These are phyloP conservation scores for Kalmusia sp. DNA, from an alignment of 2,329 filamentous ascomycete species.

Conservation along the genomic window DNA sequence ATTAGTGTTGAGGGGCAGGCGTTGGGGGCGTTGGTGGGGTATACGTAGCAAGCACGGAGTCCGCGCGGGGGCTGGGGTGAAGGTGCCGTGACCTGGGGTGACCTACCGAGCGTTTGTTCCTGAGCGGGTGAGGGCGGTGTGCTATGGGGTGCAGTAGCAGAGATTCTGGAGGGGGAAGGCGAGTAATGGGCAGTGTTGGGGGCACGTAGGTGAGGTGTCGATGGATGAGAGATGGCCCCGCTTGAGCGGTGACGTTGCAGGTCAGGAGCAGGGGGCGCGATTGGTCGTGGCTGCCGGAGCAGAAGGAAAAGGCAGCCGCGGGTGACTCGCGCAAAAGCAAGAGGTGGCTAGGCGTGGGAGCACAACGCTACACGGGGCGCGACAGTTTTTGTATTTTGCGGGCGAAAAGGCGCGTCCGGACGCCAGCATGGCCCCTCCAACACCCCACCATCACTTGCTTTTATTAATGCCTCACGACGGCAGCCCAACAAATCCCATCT, in stretches of 20 bases:
- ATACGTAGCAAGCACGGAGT: conserved; percentile 32
- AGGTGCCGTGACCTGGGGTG: conserved; percentile 11
- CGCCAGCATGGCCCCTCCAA: conserved; percentile 11
- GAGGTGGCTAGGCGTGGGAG: conserved; percentile 2
- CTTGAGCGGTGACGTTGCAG: conserved; percentile 38
- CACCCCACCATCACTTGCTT: conserved; percentile 10
- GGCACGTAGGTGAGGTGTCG: conserved; percentile 32
- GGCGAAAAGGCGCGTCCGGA: neutral
- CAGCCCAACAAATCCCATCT: conserved; percentile 27
- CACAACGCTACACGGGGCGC: conserved; percentile 12
- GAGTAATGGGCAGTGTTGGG: conserved; percentile 31
- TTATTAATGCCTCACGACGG: conserved; percentile 37
- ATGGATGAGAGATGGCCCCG: conserved; percentile 21
- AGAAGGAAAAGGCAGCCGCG: conserved; percentile 3
- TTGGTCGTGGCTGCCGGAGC: conserved; percentile 25
- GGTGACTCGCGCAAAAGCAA: conserved; percentile 25
- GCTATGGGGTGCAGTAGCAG: conserved; percentile 16
- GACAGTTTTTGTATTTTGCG: conserved; percentile 10
- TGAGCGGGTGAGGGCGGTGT: conserved; percentile 28
- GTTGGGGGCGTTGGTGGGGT: conserved; percentile 26
- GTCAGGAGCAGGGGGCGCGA: conserved; percentile 19
- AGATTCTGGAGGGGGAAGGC: conserved; percentile 14
- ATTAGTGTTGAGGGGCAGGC: conserved; percentile 6
- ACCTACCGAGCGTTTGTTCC: conserved; percentile 6
- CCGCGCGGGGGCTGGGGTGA: conserved; percentile 5